These are phyloP conservation scores for Phytophthora crassamura DNA, from an alignment of 352 stramenopile species.

Conservation along the genomic window DNA sequence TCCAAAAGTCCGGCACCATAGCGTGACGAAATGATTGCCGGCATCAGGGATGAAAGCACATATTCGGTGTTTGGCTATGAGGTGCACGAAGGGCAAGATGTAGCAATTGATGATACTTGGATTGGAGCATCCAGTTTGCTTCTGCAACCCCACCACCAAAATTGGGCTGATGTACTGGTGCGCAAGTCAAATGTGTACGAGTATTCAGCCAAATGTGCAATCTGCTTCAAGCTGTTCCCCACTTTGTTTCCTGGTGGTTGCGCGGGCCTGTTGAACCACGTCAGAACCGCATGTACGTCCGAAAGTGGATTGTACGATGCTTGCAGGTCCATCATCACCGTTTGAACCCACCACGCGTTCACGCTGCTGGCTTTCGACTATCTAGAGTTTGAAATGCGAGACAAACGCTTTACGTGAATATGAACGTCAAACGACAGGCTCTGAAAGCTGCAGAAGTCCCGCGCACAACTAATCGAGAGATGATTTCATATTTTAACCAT, in stretches of 20 bases:
- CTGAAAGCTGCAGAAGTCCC: slow-evolving; percentile 4
- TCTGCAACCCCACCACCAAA: too few relatives aligned
- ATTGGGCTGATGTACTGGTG: slow-evolving; percentile 4
- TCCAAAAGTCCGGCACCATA: too few relatives aligned
- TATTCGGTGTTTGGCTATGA: too few relatives aligned
- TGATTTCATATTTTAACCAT: slow-evolving; percentile 17
- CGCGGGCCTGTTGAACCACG: slow-evolving; percentile 19
- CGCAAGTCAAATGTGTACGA: slow-evolving; percentile 4
- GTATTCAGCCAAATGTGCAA: neutral
- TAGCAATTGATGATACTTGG: too few relatives aligned
- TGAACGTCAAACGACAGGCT: slow-evolving; percentile 12
- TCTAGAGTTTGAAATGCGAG: slow-evolving; percentile 9
- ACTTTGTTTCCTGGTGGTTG: too few relatives aligned
- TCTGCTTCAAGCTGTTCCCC: slow-evolving; percentile 21
- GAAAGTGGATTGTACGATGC: slow-evolving; percentile 20
- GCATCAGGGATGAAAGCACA: too few relatives aligned
- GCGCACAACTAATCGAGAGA: neutral
- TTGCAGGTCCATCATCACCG: slow-evolving; percentile 13
- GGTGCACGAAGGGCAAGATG: too few relatives aligned
- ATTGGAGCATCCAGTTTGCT: too few relatives aligned
- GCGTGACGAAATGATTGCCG: too few relatives aligned
- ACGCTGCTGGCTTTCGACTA: slow-evolving; percentile 30
- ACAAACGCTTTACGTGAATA: slow-evolving; percentile 24
- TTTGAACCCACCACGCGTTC: slow-evolving; percentile 32
- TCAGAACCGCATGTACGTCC: slow-evolving; percentile 2